A percentile compares a stretch with the other conserved stretches of the same genome.
Conservation (phyloP, 176 grass and related monocot species). For the Chloris gayana region DNA sequence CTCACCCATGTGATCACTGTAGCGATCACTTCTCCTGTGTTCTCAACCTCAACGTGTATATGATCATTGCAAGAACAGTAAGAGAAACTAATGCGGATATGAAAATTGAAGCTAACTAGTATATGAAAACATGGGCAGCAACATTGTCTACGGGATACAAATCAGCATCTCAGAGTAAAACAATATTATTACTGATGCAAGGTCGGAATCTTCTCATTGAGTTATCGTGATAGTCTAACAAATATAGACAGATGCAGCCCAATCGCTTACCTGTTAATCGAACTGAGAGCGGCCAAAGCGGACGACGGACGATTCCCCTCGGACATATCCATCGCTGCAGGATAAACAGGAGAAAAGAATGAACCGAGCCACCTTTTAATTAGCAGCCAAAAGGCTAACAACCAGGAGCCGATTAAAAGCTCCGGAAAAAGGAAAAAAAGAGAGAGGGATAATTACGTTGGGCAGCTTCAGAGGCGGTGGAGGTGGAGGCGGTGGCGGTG, state of each 20-base stretch:
- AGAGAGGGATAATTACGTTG: constrained; percentile 40
- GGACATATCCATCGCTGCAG: constrained; percentile 23
- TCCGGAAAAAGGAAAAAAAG: background rate
- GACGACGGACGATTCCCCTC: constrained; percentile 39
- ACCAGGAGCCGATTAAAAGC: background rate
- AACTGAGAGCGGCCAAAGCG: constrained; percentile 40
- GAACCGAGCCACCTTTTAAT: background rate
- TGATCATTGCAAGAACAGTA: background rate
- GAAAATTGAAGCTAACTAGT: background rate
- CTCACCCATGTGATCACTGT: background rate
- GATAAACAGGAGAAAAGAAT: background rate
- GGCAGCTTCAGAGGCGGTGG: constrained; percentile 15
- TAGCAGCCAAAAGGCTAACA: background rate
- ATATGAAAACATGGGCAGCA: background rate
- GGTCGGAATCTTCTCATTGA: background rate
- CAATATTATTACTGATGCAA: background rate
- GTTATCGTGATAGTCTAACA: background rate
- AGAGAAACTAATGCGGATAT: background rate
- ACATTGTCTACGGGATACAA: background rate
- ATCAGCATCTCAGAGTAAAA: background rate
- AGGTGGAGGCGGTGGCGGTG: constrained; percentile 18
- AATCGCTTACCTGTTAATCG: constrained; percentile 55
- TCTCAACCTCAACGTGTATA: background rate
- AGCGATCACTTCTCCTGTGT: background rate
- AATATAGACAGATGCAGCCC: background rate